These are phyloP conservation scores for Gossypium thurberi DNA, from an alignment of 345 rosid genomes.

Conservation along the genomic window DNA sequence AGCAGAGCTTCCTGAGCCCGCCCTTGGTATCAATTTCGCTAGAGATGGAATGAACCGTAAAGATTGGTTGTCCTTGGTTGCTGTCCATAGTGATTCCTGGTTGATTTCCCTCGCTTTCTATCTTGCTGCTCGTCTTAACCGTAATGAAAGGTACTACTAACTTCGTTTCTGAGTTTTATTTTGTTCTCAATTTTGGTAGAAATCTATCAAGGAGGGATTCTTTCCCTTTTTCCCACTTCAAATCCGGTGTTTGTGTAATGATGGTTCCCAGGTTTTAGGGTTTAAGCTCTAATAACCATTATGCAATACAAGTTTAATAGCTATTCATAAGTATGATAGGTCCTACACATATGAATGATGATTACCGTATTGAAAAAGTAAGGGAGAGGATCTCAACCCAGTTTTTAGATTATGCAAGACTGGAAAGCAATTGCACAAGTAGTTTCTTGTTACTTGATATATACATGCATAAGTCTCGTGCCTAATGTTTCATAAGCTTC, in stretches of 20 bases:
- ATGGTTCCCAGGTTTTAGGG: not conserved
- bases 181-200: not conserved
- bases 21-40: constrained; percentile 89
- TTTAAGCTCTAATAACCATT: not conserved
- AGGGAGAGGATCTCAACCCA: not conserved
- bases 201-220: not conserved
- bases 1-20: constrained; percentile 96
- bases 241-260: not conserved
- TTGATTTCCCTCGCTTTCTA: constrained; percentile 95
- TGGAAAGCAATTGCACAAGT: not conserved
- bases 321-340: not conserved
- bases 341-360: not conserved
- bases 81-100: constrained; percentile 98
- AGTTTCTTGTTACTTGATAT: not conserved
- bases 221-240: not conserved
- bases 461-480: not conserved
- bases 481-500: not conserved
- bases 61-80: constrained; percentile 89
- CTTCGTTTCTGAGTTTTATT: not conserved
- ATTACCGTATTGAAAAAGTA: not conserved
- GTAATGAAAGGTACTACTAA: constrained; percentile 64
- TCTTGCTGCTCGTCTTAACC: constrained; percentile 86
- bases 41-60: constrained; percentile 96
- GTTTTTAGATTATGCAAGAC: not conserved
- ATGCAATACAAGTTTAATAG: not conserved